Evolutionary conservation across 2,329 filamentous ascomycete species (phyloP), one percentile per base, ranked within the genome.

Genomic region (Zopfia rhizophila): DNA sequence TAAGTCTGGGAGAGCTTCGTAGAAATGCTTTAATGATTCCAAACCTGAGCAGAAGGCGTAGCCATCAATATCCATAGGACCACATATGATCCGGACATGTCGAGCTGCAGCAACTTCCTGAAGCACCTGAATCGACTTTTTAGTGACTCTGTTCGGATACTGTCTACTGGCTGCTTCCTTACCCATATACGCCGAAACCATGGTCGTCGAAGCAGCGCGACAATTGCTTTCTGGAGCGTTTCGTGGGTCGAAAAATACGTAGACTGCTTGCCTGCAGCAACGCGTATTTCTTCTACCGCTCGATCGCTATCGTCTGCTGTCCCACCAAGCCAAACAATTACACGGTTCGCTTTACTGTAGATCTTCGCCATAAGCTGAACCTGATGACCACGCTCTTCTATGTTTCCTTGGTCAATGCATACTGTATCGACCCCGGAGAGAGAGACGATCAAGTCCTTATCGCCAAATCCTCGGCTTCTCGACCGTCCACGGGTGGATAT

Each of bases 151-250:
- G 23, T 21, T 38, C 30, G 3, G 19, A 38, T 31, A 18, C 36
- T 27, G 13, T 39, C n/a, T 24, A 31, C 11, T 23, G n/a, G 22
- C 21, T 36, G 6, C 32, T 28, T 18, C n/a, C 28, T 38, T 50
- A 55, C 51, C 56, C 51, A 60, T 23, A 60, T 57, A 18, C 51
- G 53, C 41, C 45, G 48, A 39, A 60, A 60, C 53, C 56, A 60
- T 16, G 41, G 40, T 38, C 53, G 42, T 42, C 48, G 29, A 36
- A 60, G 38, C 17, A 57, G 41, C 21, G 32, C 42, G 29, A 49
- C 19, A 29, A 55, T 35, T 30, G 53, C 43, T 48, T 51, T 22
- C 47, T 52, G 38, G 22, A 45, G 13, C 27, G 11, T 22, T 42
- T 36, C 37, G 21, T 33, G 25, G 24, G 37, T 31, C 17, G 19